Percentiles rank a stretch among this genome's conserved stretches.
Evolutionary conservation across 2,329 filamentous ascomycete genomes (phyloP).

Genomic region (Drechslerella coelobrocha): DNA sequence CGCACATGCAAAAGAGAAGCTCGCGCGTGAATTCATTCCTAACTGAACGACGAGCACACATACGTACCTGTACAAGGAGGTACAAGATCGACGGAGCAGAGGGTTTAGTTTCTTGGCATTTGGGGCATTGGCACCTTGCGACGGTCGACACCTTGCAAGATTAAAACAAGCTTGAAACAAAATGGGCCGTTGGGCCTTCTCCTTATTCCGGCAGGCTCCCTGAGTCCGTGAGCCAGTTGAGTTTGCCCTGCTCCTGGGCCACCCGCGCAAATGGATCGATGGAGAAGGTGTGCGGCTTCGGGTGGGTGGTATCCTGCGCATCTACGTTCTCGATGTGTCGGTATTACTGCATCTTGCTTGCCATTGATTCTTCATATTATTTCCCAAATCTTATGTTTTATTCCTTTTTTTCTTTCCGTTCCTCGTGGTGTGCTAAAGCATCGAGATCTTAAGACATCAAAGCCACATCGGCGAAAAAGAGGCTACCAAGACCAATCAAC

Average conservation of each 20-base stretch:
- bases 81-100: constrained; percentile 37
- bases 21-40: no score
- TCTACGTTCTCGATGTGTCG: constrained; percentile 7
- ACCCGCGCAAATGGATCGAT: neutral
- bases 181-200: constrained; percentile 43
- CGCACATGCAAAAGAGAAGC: constrained; percentile 29
- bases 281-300: neutral
- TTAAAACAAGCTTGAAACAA: constrained; percentile 50
- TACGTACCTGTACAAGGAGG: constrained; percentile 16
- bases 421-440: no score
- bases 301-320: constrained; percentile 1
- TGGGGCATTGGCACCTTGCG: constrained; percentile 30
- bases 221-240: constrained; percentile 20
- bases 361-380: no score
- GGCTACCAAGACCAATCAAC: no score
- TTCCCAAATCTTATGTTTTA: no score
- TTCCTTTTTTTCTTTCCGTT: no score
- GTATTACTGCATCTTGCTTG: neutral
- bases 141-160: constrained; percentile 41
- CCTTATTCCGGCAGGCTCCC: constrained; percentile 46
- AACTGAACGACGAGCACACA: constrained; percentile 5
- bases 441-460: constrained; percentile 9
- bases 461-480: constrained; percentile 41
- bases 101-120: constrained; percentile 36
- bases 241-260: neutral